These are phyloP conservation scores for Microdochium bolleyi DNA, from an alignment of 2,329 filamentous ascomycete species.

Conservation along the genomic window DNA sequence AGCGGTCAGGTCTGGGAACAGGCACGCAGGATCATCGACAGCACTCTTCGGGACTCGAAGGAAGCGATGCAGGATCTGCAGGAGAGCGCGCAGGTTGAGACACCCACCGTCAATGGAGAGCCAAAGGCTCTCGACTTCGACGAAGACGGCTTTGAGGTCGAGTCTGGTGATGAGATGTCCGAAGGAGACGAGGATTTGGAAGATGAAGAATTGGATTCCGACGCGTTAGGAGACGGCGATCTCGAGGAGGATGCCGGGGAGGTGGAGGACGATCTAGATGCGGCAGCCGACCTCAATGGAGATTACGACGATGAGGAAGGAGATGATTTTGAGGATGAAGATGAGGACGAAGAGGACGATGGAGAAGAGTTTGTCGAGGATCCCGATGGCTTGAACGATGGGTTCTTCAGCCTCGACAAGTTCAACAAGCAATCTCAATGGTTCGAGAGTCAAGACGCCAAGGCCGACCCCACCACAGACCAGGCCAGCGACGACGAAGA, in stretches of 20 bases:
- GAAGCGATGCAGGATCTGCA: constrained; percentile 40
- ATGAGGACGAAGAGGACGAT: constrained; percentile 38
- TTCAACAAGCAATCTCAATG: constrained; percentile 93
- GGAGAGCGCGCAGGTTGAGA: constrained; percentile 44
- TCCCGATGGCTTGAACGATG: constrained; percentile 83
- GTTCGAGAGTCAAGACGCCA: constrained; percentile 77
- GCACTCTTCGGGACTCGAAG: constrained; percentile 40
- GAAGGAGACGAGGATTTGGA: constrained; percentile 14
- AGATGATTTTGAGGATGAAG: constrained; percentile 35
- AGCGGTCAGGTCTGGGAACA: constrained; percentile 92
- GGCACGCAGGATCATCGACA: constrained; percentile 68
- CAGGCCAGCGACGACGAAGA: constrained; percentile 76
- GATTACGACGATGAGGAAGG: constrained; percentile 28
- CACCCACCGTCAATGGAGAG: constrained; percentile 31
- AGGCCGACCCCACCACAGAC: constrained; percentile 67
- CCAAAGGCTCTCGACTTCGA: constrained; percentile 25
- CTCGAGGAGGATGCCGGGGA: constrained; percentile 23
- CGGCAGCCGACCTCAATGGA: constrained; percentile 11
- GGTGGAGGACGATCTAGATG: constrained; percentile 24
- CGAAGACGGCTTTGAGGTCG: constrained; percentile 24
- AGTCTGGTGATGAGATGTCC: constrained; percentile 10
- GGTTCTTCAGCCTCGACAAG: constrained; percentile 94
- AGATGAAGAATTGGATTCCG: constrained; percentile 14
- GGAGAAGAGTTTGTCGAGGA: constrained; percentile 59
- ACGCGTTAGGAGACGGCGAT: constrained; percentile 15